Evolutionary conservation across 1,139 yeast species (phyloP), one percentile per base, ranked within the genome.

Genomic region (Maudiozyma humilis): DNA sequence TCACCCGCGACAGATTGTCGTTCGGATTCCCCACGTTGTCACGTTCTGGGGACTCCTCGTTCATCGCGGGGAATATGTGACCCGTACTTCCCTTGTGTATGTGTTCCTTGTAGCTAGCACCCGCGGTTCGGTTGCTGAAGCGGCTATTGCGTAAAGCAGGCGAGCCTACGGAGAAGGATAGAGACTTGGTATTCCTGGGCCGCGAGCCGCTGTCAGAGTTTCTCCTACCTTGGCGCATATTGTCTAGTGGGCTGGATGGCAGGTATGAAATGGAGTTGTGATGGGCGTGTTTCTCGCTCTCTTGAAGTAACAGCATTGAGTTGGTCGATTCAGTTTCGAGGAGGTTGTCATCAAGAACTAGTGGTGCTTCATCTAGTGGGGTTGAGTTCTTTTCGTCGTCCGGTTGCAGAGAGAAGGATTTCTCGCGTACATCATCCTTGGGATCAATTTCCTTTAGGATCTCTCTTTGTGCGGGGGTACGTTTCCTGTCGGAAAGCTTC

Each of bases 331-430:
- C 59, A 10, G 56, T 44, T 40, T 56, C 60, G 16, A 54, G 40
- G 13, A 56, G 40, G 39, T 56, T 56, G 43, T 56, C 60, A 44
- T 55, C 59, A n/a, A 54, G 34, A 17, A 50, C 54, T 29, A 45
- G 44, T 4, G 51, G 36, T n/a, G 30, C 31, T 14, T 47, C 51
- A 6, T 37, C 37, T 17, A 40, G 23, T 16, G 32, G 39, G 7
- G 42, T 38, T 15, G 36, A 41, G 32, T 39, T 40, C 14, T 32
- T 41, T 14, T 41, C 34, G 17, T 42, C 43, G 10, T 23, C 27
- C 43, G 31, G 20, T 23, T 40, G 36, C 14, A 32, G 19, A 10
- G 34, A 30, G 13, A 31, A 19, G 3, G 16, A 36, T 35, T 47
- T 42, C 16, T 51, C 46, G 35, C 47, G 46, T 37, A 47, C 53